Conservation (phyloP, 2,329 filamentous ascomycete species). For the Spiromastix sp. region DNA sequence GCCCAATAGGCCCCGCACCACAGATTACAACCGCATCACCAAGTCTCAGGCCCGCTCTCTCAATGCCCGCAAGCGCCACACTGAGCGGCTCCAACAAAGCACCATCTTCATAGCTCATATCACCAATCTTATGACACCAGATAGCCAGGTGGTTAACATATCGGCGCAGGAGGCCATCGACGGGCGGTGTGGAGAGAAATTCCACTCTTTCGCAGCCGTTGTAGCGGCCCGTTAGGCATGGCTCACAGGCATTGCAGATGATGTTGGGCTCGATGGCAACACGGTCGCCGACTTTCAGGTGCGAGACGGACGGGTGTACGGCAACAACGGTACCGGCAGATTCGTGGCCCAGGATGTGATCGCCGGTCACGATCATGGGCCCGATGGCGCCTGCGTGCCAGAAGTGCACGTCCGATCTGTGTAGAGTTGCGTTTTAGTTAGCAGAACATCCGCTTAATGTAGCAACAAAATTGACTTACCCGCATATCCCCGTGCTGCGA, state of each 20-base stretch:
- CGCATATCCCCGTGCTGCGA: conserved; percentile 93
- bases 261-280: conserved; percentile 92
- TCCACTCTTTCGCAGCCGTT: conserved; percentile 81
- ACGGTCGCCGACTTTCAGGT: conserved; percentile 73
- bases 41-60: conserved; percentile 67
- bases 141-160: conserved; percentile 91
- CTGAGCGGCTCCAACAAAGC: conserved; percentile 82
- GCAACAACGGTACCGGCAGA: conserved; percentile 71
- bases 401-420: conserved; percentile 87
- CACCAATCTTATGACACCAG: conserved; percentile 93
- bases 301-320: conserved; percentile 60
- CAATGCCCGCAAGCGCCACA: conserved; percentile 79
- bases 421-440: not conserved
- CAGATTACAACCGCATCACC: conserved; percentile 85
- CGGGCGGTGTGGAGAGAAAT: conserved; percentile 85
- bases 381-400: conserved; percentile 94
- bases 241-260: conserved; percentile 83
- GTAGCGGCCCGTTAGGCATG: conserved; percentile 84
- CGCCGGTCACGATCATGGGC: conserved; percentile 81
- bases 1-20: conserved; percentile 85
- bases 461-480: conserved; percentile 46
- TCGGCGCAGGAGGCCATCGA: conserved; percentile 74
- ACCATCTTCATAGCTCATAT: conserved; percentile 86
- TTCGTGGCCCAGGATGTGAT: conserved; percentile 92
- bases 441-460: no score